These are phyloP conservation scores for Sclerotinia subarctica DNA, from an alignment of 2,329 filamentous ascomycete genomes.

Conservation along the genomic window DNA sequence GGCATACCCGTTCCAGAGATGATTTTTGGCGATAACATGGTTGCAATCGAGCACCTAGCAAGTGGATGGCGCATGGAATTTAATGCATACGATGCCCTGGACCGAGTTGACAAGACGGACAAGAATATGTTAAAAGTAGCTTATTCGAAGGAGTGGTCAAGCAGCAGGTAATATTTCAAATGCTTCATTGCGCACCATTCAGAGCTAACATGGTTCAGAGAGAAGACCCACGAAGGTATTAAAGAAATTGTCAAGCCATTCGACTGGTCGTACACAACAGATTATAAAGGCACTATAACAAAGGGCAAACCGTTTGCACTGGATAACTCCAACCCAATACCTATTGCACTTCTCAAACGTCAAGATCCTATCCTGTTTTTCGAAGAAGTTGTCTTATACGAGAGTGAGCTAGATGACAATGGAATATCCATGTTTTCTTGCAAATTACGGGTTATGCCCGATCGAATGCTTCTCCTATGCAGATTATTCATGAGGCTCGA, in stretches of 20 bases:
- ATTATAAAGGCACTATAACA: slow-evolving; percentile 71
- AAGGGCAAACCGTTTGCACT: slow-evolving; percentile 33
- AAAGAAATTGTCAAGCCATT: slow-evolving; percentile 93
- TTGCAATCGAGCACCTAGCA: slow-evolving; percentile 68
- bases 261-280: slow-evolving; percentile 96
- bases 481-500: slow-evolving; percentile 93
- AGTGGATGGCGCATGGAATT: slow-evolving; percentile 79
- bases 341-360: slow-evolving; percentile 79
- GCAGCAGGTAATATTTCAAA: slow-evolving; percentile 38
- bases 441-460: slow-evolving; percentile 91
- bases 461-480: slow-evolving; percentile 77
- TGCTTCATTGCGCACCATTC: neutral
- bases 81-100: slow-evolving; percentile 81
- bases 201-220: slow-evolving; percentile 49
- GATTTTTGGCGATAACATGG: slow-evolving; percentile 96
- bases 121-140: slow-evolving; percentile 88
- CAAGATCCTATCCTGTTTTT: slow-evolving; percentile 95
- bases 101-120: slow-evolving; percentile 91
- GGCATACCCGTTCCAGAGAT: slow-evolving; percentile 93
- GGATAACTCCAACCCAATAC: slow-evolving; percentile 53
- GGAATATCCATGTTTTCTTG: slow-evolving; percentile 86
- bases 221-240: slow-evolving; percentile 79
- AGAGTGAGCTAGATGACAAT: slow-evolving; percentile 97
- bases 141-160: slow-evolving; percentile 82
- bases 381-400: slow-evolving; percentile 92